These are phyloP conservation scores for Coniochaeta pulveracea DNA, from an alignment of 2,329 filamentous ascomycete species.

Conservation along the genomic window DNA sequence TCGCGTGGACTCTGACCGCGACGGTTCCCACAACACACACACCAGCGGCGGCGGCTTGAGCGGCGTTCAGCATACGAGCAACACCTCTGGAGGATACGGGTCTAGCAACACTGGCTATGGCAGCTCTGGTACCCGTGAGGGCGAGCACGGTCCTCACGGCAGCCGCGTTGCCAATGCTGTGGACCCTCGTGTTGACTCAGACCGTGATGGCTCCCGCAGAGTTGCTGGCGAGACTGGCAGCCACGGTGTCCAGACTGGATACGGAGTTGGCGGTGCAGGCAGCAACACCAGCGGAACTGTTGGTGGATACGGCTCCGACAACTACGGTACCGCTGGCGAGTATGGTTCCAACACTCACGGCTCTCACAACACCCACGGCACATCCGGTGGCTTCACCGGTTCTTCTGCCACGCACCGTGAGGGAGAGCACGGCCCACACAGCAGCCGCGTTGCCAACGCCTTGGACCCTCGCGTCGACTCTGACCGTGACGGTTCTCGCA, in stretches of 20 bases:
- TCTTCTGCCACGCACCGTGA: constrained; percentile 9
- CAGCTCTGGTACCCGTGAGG: constrained; percentile 4
- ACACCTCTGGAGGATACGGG: not conserved
- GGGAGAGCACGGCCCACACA: constrained; percentile 24
- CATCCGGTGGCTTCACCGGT: constrained; percentile 8
- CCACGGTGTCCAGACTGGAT: constrained; percentile 11
- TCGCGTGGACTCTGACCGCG: constrained; percentile 32
- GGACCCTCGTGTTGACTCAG: constrained; percentile 22
- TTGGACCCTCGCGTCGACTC: constrained; percentile 36
- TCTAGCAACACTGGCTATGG: not conserved
- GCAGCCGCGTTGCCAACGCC: constrained; percentile 28
- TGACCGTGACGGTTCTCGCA: constrained; percentile 23
- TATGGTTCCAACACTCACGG: constrained; percentile 10
- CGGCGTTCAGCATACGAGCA: not conserved
- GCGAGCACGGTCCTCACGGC: constrained; percentile 19
- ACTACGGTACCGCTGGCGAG: constrained; percentile 15
- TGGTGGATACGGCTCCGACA: constrained; percentile 18
- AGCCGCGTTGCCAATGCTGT: constrained; percentile 16
- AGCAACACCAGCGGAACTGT: constrained; percentile 11
- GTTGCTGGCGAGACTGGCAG: constrained; percentile 13
- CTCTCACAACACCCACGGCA: constrained; percentile 25
- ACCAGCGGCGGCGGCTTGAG: not conserved
- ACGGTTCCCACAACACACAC: constrained; percentile 13
- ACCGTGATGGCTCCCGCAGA: constrained; percentile 19
- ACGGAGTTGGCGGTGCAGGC: constrained; percentile 23